Evolutionary conservation across 2,329 filamentous ascomycete genomes (phyloP).

Genomic region (Rhytidhysteron rufulum): DNA sequence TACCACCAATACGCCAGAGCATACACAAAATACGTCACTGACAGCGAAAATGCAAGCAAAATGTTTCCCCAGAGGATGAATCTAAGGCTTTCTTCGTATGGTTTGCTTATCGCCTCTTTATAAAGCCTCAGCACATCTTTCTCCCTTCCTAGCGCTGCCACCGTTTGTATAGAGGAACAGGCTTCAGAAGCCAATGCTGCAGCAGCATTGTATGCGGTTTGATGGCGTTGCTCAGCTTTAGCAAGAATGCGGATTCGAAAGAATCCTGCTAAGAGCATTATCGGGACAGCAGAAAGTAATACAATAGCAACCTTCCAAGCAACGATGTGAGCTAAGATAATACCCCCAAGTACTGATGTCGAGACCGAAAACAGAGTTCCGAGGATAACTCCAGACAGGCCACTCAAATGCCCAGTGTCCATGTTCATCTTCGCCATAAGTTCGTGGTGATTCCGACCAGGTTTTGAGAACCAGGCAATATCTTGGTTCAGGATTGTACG

Average conservation of each 20-base stretch:
- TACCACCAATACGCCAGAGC: conserved; percentile 49
- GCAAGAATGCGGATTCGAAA: conserved; percentile 47
- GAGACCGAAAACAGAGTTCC: conserved; percentile 48
- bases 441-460: conserved; percentile 40
- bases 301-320: conserved; percentile 52
- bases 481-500: conserved; percentile 54
- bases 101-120: conserved; percentile 33
- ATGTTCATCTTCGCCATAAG: conserved; percentile 46
- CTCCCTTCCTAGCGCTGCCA: conserved; percentile 42
- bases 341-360: conserved; percentile 45
- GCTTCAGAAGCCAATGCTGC: conserved; percentile 65
- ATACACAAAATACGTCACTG: conserved; percentile 47
- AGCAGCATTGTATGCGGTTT: conserved; percentile 61
- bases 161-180: conserved; percentile 62
- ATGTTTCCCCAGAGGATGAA: conserved; percentile 41
- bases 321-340: conserved; percentile 45
- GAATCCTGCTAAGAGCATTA: conserved; percentile 47
- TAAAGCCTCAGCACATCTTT: conserved; percentile 37
- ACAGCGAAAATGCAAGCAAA: conserved; percentile 42
- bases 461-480: conserved; percentile 48
- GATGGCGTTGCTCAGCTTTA: conserved; percentile 60
- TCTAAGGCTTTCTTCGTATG: conserved; percentile 37
- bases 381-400: conserved; percentile 47
- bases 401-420: conserved; percentile 47
- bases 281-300: conserved; percentile 45